Base-by-base conservation (phyloP, 805 yeast species). In the Saccharomycopsis synnaedendra region DNA sequence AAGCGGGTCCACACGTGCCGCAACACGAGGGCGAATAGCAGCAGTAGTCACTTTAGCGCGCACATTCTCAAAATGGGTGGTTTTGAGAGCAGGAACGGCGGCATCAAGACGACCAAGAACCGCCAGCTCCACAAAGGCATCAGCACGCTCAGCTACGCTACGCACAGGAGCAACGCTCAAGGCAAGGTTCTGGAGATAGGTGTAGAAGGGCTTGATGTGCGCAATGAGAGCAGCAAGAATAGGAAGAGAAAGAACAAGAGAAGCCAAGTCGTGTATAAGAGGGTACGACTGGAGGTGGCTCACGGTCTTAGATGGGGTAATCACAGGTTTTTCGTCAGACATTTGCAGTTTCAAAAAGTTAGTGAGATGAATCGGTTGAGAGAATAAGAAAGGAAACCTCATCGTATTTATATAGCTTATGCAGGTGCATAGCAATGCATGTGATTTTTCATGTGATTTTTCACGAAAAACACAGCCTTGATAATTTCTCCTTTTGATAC, bases 251-350 rank as follows among this genome's bases (percentile, higher is more conserved):
- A 51, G 45, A 4, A 58, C 41, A 10, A 50, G 54, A 4, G 48
- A 43, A 40, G 51, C 42, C 10, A 56, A 37, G 28, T 64, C 67
- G 5, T 56, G 46, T 41, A 62, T 56, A 4, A 62, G 39, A 5
- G 69, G 68, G 45, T 65, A 65, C 4, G 55, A 54, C 45, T 52
- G 53, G 41, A 65, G 37, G 48, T 65, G 69, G 49, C 55, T 47
- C 4, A 43, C 5, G 19, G 54, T 33, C 39, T 51, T 39, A 35
- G 38, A 37, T 28, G 19, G 19, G 19, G 19, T 19, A 35, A 34
- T 42, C 5, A 39, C 30, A 5, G 4, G 34, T n/a, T 33, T 5
- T 34, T 32, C 11, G 35, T 44, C 43, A 39, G 47, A 19, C 34
- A 38, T 19, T 19, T 19, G 19, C 19, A 19, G 19, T 42, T 7